phyloP scores from a whole-genome alignment of 139 green algal genomes.

The Picochlorum costavermella region DNA sequence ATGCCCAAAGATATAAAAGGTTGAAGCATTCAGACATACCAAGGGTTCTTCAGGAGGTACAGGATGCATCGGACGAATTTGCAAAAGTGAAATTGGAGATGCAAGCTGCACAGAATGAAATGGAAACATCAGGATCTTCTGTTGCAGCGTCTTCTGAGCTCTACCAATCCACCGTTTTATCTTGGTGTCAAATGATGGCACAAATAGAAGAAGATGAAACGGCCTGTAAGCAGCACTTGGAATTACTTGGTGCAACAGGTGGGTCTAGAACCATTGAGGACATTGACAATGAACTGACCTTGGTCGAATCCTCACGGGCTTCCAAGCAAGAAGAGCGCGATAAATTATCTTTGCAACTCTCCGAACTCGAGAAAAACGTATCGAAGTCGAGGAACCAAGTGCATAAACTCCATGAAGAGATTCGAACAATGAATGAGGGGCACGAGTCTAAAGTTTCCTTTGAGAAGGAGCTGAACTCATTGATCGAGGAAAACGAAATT shows the following conservation, averaged over 20 bases:
- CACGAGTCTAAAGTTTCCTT: not conserved
- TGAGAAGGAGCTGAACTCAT: conserved; percentile 6
- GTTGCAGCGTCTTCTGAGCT: too few relatives aligned
- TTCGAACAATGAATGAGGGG: not conserved
- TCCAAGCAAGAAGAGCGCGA: not conserved
- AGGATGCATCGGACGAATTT: not conserved
- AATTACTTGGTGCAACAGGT: too few relatives aligned
- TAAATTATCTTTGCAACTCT: not conserved
- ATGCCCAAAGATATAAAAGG: not conserved
- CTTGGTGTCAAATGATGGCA: too few relatives aligned
- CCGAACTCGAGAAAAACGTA: not conserved
- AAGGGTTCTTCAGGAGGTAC: not conserved
- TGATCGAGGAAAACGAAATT: not conserved
- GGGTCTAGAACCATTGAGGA: conserved; percentile 1
- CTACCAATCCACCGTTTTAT: too few relatives aligned
- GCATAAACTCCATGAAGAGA: not conserved
- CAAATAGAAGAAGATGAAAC: too few relatives aligned
- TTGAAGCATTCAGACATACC: not conserved
- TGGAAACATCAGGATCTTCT: too few relatives aligned
- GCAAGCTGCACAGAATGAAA: not conserved
- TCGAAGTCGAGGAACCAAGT: not conserved
- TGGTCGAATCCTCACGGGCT: not conserved
- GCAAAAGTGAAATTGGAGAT: not conserved
- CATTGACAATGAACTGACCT: not conserved
- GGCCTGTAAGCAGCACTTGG: too few relatives aligned